Evolutionary conservation across 75 land plant species (phyloP), one percentile per base, ranked within the genome.

Genomic region (Adiantum capillusveneris): DNA sequence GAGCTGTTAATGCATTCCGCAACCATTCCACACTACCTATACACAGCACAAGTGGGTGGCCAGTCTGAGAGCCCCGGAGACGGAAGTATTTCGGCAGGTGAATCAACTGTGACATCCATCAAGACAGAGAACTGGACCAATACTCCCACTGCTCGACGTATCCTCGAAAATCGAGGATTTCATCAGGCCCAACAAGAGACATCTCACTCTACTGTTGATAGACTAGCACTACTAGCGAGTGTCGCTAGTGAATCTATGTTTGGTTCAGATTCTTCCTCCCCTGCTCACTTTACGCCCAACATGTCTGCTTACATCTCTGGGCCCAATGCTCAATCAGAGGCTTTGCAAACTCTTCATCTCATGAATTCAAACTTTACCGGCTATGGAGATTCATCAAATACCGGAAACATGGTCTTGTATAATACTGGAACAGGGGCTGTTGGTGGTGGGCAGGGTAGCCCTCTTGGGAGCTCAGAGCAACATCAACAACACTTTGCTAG

Each of bases 241-340:
- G 50, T 21, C 17, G 50, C 50, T 3, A n/a, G 50, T 3, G 50
- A 46, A 18, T 14, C 18, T n/a, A 46, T 9, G 37, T 34, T 34
- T 34, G 7, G 50, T 14, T 21, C 50, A 2, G 22, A 17, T 46
- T 46, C 50, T 46, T 6, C 50, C 2, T 6, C 50, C 22, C 18
- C 5, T 18, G 50, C 50, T 46, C 13, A 6, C 2, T 6, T 46
- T n/a, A 6, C 50, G 17, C 18, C 22, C 50, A n/a, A 46, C 27
- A 85, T 82, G 88, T 84, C 88, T 41, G 72, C 82, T 1, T 82
- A 76, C 69, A 74, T 72, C 58, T 75, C 80, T 37, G 82, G 85
- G 2, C 60, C 84, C 0, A 84, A 82, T 48, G 58, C 75, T 20
- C 78, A 76, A 51, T 63, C 72, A 22, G 82, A 81, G 30, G 71